Evolutionary conservation across 306 rosid genomes (phyloP).

Genomic region (Ceratonia siliqua): DNA sequence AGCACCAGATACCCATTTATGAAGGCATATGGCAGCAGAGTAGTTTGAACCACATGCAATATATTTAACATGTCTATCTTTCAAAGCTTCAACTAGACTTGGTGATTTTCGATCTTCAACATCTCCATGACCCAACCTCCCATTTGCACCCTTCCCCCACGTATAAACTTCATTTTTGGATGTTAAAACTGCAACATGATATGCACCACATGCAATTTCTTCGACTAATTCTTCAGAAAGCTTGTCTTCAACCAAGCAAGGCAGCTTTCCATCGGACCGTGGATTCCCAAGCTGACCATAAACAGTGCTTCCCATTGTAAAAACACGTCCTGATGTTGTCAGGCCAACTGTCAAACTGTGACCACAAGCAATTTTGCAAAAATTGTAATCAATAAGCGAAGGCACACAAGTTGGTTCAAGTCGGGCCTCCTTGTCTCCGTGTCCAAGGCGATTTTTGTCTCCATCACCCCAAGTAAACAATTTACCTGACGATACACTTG

Average conservation of each 20-base stretch:
- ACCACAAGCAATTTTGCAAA: slow-evolving; percentile 92
- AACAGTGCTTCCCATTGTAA: slow-evolving; percentile 94
- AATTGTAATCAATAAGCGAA: slow-evolving; percentile 80
- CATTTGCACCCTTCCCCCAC: slow-evolving; percentile 99
- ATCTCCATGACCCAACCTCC: slow-evolving; percentile 98
- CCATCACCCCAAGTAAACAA: slow-evolving; percentile 99
- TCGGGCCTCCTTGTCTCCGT: slow-evolving; percentile 94
- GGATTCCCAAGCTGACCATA: slow-evolving; percentile 99
- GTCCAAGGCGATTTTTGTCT: slow-evolving; percentile 94
- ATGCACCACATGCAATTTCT: slow-evolving; percentile 95
- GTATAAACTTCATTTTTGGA: slow-evolving; percentile 95
- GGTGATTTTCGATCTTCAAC: slow-evolving; percentile 93
- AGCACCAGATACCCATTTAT: slow-evolving; percentile 93
- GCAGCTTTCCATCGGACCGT: slow-evolving; percentile 82
- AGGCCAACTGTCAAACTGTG: slow-evolving; percentile 90
- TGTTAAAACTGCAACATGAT: slow-evolving; percentile 89
- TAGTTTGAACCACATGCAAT: slow-evolving; percentile 92
- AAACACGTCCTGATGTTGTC: slow-evolving; percentile 83
- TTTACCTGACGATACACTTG: slow-evolving; percentile 79
- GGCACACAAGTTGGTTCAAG: slow-evolving; percentile 92
- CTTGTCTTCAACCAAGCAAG: slow-evolving; percentile 82
- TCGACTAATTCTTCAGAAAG: slow-evolving; percentile 69
- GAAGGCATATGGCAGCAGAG: slow-evolving; percentile 96
- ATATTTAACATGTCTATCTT: slow-evolving; percentile 86
- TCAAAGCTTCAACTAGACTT: slow-evolving; percentile 81